phyloP scores from a whole-genome alignment of 1,284 basidiomycete genomes.

The Puccinia novopanici region DNA sequence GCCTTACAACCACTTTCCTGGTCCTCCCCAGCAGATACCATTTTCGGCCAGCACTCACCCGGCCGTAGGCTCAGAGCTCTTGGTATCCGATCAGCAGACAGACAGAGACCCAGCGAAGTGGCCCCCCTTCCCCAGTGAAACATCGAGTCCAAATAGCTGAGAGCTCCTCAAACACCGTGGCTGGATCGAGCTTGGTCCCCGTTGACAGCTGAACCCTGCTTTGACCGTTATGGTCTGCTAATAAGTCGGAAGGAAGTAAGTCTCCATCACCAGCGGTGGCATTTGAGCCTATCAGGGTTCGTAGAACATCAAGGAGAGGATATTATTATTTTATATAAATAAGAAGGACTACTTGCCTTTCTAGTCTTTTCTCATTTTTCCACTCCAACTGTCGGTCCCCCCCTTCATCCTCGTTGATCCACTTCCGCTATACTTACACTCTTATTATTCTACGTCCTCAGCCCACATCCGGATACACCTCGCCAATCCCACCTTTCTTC shows the following conservation, averaged over 20 bases:
- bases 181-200: constrained; percentile 12
- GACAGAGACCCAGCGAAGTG: not conserved
- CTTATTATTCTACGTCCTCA: not conserved
- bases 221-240: not conserved
- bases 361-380: not conserved
- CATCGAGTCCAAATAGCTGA: not conserved
- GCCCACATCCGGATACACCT: not conserved
- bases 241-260: constrained; percentile 13
- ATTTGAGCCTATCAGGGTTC: not conserved
- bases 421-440: too few relatives aligned
- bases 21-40: not conserved
- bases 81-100: not conserved
- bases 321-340: not conserved
- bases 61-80: not conserved
- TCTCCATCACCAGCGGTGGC: not conserved
- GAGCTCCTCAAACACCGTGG: not conserved
- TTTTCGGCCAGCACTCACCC: constrained; percentile 7
- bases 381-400: too few relatives aligned
- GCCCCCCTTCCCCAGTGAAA: not conserved
- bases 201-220: not conserved
- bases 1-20: not conserved
- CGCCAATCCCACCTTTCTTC: not conserved
- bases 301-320: too few relatives aligned
- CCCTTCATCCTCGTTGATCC: too few relatives aligned
- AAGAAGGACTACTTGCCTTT: constrained; percentile 10